These are phyloP conservation scores for Suhomyces pyralidae DNA, from an alignment of 805 yeast genomes.

Conservation along the genomic window DNA sequence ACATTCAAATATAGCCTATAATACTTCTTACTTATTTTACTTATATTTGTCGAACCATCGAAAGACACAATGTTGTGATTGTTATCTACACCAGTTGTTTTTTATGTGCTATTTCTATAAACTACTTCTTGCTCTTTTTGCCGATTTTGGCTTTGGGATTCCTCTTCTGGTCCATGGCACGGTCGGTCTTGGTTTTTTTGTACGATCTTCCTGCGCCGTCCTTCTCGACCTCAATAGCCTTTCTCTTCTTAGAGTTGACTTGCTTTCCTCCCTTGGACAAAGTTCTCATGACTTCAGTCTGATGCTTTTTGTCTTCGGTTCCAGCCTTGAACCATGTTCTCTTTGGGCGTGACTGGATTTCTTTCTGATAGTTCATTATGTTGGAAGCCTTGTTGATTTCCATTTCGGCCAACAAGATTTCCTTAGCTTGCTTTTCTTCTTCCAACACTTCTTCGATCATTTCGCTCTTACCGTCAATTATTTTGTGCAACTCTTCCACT, in stretches of 20 bases:
- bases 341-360: slow-evolving; percentile 85
- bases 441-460: slow-evolving; percentile 72
- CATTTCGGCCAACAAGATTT: slow-evolving; percentile 84
- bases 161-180: slow-evolving; percentile 50
- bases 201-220: slow-evolving; percentile 57
- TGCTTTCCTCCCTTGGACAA: slow-evolving; percentile 51
- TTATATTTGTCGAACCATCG: too few species aligned
- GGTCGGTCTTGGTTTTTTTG: slow-evolving; percentile 77
- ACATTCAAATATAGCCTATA: too few species aligned
- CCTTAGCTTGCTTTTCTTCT: slow-evolving; percentile 89
- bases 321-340: slow-evolving; percentile 93
- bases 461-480: slow-evolving; percentile 57
- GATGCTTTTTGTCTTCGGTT: slow-evolving; percentile 45
- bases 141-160: slow-evolving; percentile 14
- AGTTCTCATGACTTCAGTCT: slow-evolving; percentile 34
- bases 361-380: slow-evolving; percentile 71
- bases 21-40: too few species aligned
- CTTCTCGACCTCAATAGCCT: slow-evolving; percentile 57
- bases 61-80: too few species aligned
- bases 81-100: too few species aligned
- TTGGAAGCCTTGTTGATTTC: slow-evolving; percentile 84
- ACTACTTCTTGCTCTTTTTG: slow-evolving; percentile 5
- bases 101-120: not conserved
- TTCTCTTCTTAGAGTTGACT: slow-evolving; percentile 67
- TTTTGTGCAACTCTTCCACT: slow-evolving; percentile 63